Evolutionary conservation across 148 eudicot genomes (phyloP).

Genomic region (Pharnaceum exiguum): DNA sequence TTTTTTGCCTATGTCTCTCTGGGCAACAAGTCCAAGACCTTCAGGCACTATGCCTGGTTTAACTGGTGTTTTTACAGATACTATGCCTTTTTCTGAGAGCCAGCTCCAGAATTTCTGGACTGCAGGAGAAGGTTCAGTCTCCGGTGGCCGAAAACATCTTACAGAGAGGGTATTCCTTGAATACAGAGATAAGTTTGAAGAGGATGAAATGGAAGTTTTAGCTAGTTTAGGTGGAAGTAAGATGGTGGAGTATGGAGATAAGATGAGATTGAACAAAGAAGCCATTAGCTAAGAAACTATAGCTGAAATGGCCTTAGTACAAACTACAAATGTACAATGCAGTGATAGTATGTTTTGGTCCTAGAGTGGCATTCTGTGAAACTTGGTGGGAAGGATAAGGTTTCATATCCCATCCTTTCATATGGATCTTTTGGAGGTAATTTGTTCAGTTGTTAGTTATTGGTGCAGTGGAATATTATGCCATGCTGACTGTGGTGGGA

Average conservation of each 20-base stretch:
- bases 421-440: no score
- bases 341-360: not conserved
- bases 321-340: no score
- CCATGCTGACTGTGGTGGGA: no score
- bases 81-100: constrained; percentile 60
- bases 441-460: no score
- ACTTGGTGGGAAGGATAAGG: constrained; percentile 2
- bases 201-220: not conserved
- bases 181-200: constrained; percentile 6
- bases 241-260: constrained; percentile 22
- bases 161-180: constrained; percentile 16
- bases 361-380: not conserved
- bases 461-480: no score
- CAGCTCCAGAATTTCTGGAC: constrained; percentile 83
- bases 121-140: constrained; percentile 31
- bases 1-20: constrained; percentile 54
- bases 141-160: constrained; percentile 33
- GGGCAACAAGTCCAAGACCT: constrained; percentile 81
- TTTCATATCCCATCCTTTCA: no score
- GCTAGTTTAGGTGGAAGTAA: constrained; percentile 8
- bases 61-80: constrained; percentile 54
- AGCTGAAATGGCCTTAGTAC: not conserved
- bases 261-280: constrained; percentile 10
- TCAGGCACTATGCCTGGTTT: constrained; percentile 63
- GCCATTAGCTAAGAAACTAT: constrained; percentile 18